A percentile compares a stretch with the other conserved stretches of the same genome.
Conservation (phyloP, 805 yeast species). For the Spathaspora sp. region DNA sequence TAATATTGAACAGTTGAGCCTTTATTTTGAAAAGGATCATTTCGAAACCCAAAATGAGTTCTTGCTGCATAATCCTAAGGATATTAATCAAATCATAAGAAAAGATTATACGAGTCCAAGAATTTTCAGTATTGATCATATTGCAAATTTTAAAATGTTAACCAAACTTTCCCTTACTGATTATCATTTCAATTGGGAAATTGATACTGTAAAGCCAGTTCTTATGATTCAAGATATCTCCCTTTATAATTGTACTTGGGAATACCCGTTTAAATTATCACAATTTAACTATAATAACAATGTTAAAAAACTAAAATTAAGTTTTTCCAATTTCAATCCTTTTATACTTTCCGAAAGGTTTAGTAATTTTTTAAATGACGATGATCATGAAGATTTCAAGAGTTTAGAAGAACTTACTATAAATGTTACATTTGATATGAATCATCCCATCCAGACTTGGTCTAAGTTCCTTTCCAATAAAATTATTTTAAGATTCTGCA, state of each 20-base stretch:
- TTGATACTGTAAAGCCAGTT: slow-evolving; percentile 14
- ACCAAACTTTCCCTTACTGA: slow-evolving; percentile 31
- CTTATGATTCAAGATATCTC: slow-evolving; percentile 21
- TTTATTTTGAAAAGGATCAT: slow-evolving; percentile 23
- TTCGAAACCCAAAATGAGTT: slow-evolving; percentile 12
- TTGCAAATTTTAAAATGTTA: slow-evolving; percentile 32
- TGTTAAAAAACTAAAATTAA: slow-evolving; percentile 19
- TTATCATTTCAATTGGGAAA: slow-evolving; percentile 42
- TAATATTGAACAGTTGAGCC: slow-evolving; percentile 16
- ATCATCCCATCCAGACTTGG: slow-evolving; percentile 4
- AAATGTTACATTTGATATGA: slow-evolving; percentile 11
- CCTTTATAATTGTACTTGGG: slow-evolving; percentile 51
- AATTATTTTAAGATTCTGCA: slow-evolving; percentile 9
- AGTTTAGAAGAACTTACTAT: slow-evolving; percentile 6
- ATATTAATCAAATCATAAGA: slow-evolving; percentile 9
- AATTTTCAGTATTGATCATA: slow-evolving; percentile 43
- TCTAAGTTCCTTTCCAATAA: slow-evolving; percentile 5
- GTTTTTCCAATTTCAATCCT: slow-evolving; percentile 24
- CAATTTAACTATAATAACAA: slow-evolving; percentile 26
- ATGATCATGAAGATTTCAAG: slow-evolving; percentile 11
- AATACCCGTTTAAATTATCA: slow-evolving; percentile 47
- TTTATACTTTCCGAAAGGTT: slow-evolving; percentile 38
- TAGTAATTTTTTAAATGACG: slow-evolving; percentile 21
- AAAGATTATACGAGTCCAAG: slow-evolving; percentile 14
- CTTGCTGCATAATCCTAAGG: slow-evolving; percentile 12